Evolutionary conservation across 2,329 filamentous ascomycete genomes (phyloP).

Genomic region (Mycosphaerella sp.): DNA sequence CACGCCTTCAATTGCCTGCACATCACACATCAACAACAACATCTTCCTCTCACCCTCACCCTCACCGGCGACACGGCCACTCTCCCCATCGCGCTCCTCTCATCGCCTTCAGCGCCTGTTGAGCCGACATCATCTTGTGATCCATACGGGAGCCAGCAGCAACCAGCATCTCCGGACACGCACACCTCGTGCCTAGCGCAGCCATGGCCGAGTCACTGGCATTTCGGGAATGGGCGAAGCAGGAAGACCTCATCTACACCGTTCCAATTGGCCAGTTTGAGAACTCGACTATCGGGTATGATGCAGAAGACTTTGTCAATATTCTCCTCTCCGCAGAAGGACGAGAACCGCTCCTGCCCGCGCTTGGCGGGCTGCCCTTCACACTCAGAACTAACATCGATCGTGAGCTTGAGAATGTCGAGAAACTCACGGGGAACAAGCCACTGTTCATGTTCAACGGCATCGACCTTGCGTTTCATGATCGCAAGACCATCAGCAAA

Average conservation of each 20-base stretch:
- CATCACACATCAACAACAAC: not conserved
- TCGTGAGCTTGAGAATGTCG: conserved; percentile 67
- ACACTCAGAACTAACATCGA: conserved; percentile 67
- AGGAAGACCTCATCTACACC: conserved; percentile 10
- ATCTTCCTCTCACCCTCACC: not conserved
- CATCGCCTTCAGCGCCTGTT: no score
- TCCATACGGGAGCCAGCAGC: not conserved
- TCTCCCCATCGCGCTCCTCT: no score
- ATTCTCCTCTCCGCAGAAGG: conserved; percentile 64
- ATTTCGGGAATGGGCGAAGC: conserved; percentile 20
- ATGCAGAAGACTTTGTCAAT: conserved; percentile 77
- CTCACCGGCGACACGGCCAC: no score
- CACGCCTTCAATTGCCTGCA: not conserved
- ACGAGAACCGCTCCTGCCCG: conserved; percentile 82
- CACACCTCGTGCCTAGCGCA: no score
- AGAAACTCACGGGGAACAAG: conserved; percentile 53
- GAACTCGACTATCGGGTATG: conserved; percentile 31
- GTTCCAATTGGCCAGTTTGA: conserved; percentile 24
- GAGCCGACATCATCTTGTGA: not conserved
- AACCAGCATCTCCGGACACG: not conserved
- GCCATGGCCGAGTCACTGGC: conserved; percentile 15
- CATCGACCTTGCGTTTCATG: conserved; percentile 47
- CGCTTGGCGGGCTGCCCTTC: conserved; percentile 79
- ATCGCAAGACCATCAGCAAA: conserved; percentile 23
- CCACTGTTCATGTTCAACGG: conserved; percentile 91